Evolutionary conservation across 108 stramenopile species (phyloP).

Genomic region (Pseudonitzschia delicatissima): DNA sequence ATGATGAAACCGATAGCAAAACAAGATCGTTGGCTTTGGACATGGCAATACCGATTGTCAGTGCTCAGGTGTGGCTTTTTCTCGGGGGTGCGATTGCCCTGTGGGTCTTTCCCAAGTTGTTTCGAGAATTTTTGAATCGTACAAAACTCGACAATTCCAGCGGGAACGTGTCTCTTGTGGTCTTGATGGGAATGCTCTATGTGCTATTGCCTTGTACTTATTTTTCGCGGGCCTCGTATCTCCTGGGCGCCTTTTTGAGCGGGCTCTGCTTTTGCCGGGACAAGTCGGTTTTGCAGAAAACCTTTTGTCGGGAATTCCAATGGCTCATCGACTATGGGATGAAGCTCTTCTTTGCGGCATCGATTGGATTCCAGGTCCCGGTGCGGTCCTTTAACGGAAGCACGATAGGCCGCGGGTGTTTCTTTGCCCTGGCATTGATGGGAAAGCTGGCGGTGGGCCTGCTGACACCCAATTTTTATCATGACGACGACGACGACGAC

Average conservation of each 20-base stretch:
- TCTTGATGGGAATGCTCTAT: slow-evolving; percentile 37
- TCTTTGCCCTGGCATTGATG: slow-evolving; percentile 48
- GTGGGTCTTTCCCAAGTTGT: slow-evolving; percentile 41
- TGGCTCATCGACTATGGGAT: slow-evolving; percentile 54
- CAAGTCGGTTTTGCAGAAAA: slow-evolving; percentile 9
- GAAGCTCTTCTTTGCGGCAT: slow-evolving; percentile 72
- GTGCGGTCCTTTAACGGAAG: slow-evolving; percentile 46
- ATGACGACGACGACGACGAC: background rate
- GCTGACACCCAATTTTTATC: slow-evolving; percentile 13
- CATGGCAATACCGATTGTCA: slow-evolving; percentile 39
- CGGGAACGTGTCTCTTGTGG: slow-evolving; percentile 15
- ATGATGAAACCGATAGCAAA: slow-evolving; percentile 2
- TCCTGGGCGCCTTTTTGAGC: slow-evolving; percentile 63
- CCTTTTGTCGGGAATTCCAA: slow-evolving; percentile 24
- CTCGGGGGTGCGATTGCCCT: slow-evolving; percentile 35
- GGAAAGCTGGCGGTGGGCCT: slow-evolving; percentile 35
- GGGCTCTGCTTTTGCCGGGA: slow-evolving; percentile 58
- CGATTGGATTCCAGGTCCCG: slow-evolving; percentile 44
- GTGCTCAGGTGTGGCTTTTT: slow-evolving; percentile 28
- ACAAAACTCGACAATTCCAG: slow-evolving; percentile 16
- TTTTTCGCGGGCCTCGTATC: slow-evolving; percentile 47
- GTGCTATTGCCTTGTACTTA: slow-evolving; percentile 44
- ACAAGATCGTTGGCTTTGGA: background rate
- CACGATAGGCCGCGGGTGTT: slow-evolving; percentile 43
- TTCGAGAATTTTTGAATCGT: background rate